phyloP scores from a whole-genome alignment of 1,284 basidiomycete genomes.

The Sporisorium reilianum region DNA sequence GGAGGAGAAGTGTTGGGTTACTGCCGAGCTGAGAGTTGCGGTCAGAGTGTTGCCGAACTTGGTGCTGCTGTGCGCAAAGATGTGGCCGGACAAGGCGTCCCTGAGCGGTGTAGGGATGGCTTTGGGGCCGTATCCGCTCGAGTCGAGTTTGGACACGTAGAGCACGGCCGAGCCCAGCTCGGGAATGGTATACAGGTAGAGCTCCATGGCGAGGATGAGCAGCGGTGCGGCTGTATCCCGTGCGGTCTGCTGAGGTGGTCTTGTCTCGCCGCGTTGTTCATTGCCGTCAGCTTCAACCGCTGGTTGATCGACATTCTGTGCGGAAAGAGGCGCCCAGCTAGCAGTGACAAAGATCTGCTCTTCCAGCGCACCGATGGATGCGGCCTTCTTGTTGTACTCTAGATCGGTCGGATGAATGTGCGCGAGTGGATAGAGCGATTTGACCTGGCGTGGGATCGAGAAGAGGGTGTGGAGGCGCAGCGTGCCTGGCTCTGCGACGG shows the following conservation, averaged over 20 bases:
- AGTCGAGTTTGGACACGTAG: conserved; percentile 94
- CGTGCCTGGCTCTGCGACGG: conserved; percentile 32
- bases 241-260: conserved; percentile 68
- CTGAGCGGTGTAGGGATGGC: conserved; percentile 23
- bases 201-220: conserved; percentile 84
- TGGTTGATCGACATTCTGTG: conserved; percentile 6
- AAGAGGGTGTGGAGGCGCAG: conserved; percentile 59
- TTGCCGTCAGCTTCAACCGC: neutral
- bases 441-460: conserved; percentile 56
- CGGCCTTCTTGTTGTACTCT: conserved; percentile 27
- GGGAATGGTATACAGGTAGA: conserved; percentile 81
- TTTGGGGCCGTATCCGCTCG: conserved; percentile 79
- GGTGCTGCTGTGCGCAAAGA: conserved; percentile 9
- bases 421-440: conserved; percentile 64
- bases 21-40: conserved; percentile 76
- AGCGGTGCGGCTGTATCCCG: conserved; percentile 16
- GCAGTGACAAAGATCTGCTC: conserved; percentile 55
- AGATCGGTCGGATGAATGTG: conserved; percentile 56
- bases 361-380: conserved; percentile 29
- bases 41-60: conserved; percentile 71
- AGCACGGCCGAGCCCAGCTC: conserved; percentile 79
- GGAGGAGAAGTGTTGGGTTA: conserved; percentile 76
- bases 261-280: neutral
- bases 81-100: conserved; percentile 4
- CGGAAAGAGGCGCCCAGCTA: conserved; percentile 31